Evolutionary conservation across 1,284 basidiomycete genomes (phyloP), one percentile per base, ranked within the genome.

Genomic region (Caloboletus inedulis): DNA sequence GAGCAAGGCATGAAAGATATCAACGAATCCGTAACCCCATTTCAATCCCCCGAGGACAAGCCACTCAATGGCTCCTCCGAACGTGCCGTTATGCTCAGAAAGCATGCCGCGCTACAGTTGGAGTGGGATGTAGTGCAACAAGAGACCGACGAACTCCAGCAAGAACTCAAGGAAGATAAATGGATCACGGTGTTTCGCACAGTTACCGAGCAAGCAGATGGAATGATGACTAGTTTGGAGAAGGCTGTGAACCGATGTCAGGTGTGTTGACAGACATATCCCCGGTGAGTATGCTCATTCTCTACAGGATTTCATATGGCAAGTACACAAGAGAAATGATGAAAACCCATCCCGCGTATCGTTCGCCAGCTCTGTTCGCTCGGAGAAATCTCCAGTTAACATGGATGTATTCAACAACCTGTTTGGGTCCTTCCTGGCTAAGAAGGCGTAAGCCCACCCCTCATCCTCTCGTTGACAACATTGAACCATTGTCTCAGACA

Each of bases 151-250:
- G 81, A 86, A 39, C 72, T 98, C 54, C 78, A 89, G 58, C 90
- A 92, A 64, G 95, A 98, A 69, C 76, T 98, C 54, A 92, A 91
- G 70, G 96, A 98, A 70, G 94, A 98, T 70, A 94, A 93, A 65
- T 97, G 93, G 88, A 78, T 98, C 62, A 88, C 87, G 9, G 89
- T 97, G n/a, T 98, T 98, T 70, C 80, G 91, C 58, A 94, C 91
- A 34, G 93, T 94, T 39, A 89, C 87, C 13, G 86, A 91, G 57
- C 94, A 98, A 70, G 94, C 94, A 31, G 89, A 95, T 65, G 91
- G 90, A 27, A 96, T 98, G 94, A 95, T 98, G 92, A 84, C 86
- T 27, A 93, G 91, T 63, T 72, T 98, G 57, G 91, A 97, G 74
- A 96, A 94, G 68, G 90, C 89, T 7, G 84, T 95, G 42, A 85